These are phyloP conservation scores for Candida endomychidarum DNA, from an alignment of 805 yeast species.

Conservation along the genomic window DNA sequence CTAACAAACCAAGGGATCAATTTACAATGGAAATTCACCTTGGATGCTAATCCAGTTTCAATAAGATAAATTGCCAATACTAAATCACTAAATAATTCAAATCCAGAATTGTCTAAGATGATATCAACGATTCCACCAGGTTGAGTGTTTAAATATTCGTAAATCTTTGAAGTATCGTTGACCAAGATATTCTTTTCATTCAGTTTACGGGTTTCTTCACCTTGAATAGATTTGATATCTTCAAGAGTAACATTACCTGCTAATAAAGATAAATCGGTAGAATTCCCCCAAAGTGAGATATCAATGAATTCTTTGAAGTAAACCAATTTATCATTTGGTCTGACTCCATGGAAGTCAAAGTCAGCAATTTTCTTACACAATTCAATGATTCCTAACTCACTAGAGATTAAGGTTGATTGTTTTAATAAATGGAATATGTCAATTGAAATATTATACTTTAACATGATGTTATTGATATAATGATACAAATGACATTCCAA, in stretches of 20 bases:
- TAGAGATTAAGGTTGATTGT: constrained; percentile 69
- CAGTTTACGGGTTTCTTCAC: constrained; percentile 79
- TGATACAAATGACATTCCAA: constrained; percentile 86
- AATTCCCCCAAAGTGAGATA: constrained; percentile 96
- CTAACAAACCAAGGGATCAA: constrained; percentile 97
- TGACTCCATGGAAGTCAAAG: constrained; percentile 25
- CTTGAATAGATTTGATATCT: constrained; percentile 89
- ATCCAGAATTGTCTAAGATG: constrained; percentile 91
- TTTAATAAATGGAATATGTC: constrained; percentile 77
- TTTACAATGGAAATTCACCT: constrained; percentile 82
- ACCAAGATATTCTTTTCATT: constrained; percentile 76
- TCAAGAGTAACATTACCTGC: constrained; percentile 82
- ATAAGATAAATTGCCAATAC: constrained; percentile 40
- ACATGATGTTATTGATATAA: constrained; percentile 47
- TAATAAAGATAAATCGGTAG: constrained; percentile 87
- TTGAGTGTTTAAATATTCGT: constrained; percentile 44
- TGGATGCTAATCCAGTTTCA: constrained; percentile 63
- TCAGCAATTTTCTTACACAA: constrained; percentile 60
- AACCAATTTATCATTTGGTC: constrained; percentile 43
- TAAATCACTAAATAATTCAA: constrained; percentile 66
- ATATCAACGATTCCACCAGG: constrained; percentile 61
- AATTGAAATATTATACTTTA: constrained; percentile 36
- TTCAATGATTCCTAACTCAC: constrained; percentile 77
- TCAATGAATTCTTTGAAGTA: constrained; percentile 83
- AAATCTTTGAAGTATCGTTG: constrained; percentile 72